Base-by-base conservation (phyloP, 768 basidiomycete species). In the Boletus vermiculosoides region DNA sequence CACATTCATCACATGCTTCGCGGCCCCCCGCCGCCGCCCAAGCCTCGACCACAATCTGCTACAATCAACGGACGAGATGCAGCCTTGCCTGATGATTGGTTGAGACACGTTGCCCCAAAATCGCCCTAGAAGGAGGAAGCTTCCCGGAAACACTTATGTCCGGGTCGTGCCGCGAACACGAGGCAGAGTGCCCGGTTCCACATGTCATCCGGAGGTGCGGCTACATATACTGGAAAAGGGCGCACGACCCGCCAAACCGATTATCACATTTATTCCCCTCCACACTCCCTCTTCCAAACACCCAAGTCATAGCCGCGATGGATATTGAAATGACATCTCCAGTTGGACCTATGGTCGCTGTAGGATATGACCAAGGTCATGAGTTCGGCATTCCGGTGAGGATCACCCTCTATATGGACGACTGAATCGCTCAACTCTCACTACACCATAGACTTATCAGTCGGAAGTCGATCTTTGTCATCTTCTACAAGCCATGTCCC, bases 401-500 rank as follows among this genome's bases (percentile, higher is more conserved):
- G 9, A n/a, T 41, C 13, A 10, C 45, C 36, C 18, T 45, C 20
- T 45, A 20, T 25, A 36, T 13, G 39, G 10, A 46, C 6, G 36
- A 31, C 20, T 28, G 10, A 1, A 47, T 54, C 44, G 4, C 36
- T 59, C 52, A 39, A 46, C 63, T 40, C 57, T 48, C 42, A 33
- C 39, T 39, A 23, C 30, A 15, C 13, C 40, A 12, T 41, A 72
- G 71, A 55, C 59, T 42, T 73, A 66, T 56, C 64, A 65, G 40
- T 52, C 70, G 18, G 70, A 73, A 7, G 67, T 80, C 56, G 81
- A 85, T 67, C 72, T 86, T 28, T 85, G 84, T 64, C 74, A 77
- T 46, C 71, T 85, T 0, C 56, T 86, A 37, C 77, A 80, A 49
- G 75, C 76, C 16, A 78, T 85, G 79, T 78, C 77, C 48, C 70